Base-by-base conservation (phyloP, 305 asterid genomes). In the Stenogyne calaminthoides region DNA sequence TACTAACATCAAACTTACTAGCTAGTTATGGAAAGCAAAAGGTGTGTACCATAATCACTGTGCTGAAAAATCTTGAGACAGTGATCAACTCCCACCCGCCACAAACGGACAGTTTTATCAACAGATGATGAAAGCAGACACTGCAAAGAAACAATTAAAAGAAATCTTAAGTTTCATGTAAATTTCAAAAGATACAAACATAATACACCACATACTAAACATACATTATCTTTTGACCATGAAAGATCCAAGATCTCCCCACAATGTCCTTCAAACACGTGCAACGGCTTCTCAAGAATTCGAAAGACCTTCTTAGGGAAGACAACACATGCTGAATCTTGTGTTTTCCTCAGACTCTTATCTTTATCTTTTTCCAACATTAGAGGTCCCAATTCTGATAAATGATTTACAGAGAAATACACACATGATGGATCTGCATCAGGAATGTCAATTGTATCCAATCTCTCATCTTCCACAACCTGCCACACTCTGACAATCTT, bases 31-130 rank as follows among this genome's bases (percentile, higher is more conserved):
- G 36, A 1, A 32, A 61, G 78, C 46, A 49, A 70, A 16, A 67
- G 67, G 54, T 61, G 25, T 47, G 68, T 83, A 92, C 98, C 98
- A 80, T 89, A 92, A 81, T 92, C 89, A 77, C 86, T 86, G 34
- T 92, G 98, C 59, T 79, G 76, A 71, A 92, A 92, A 67, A 88
- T 80, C 85, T 78, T 82, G 73, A 89, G 87, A 85, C 97, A 90
- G 39, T 76, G 87, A 73, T 92, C 91, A 64, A 72, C 78, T 74
- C 97, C 98, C 77, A 92, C 89, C 70, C 81, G 86, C 98, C 98
- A 92, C 79, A 92, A 71, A 74, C 98, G 91, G 74, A 89, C 98
- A 42, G 96, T 92, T 84, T 89, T 90, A 88, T 92, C 98, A 65
- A 87, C 85, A 16, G 98, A 92, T 6, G 95, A 88, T 16, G 98